phyloP scores from a whole-genome alignment of 768 basidiomycete genomes.

The Termitomyces titanicus region DNA sequence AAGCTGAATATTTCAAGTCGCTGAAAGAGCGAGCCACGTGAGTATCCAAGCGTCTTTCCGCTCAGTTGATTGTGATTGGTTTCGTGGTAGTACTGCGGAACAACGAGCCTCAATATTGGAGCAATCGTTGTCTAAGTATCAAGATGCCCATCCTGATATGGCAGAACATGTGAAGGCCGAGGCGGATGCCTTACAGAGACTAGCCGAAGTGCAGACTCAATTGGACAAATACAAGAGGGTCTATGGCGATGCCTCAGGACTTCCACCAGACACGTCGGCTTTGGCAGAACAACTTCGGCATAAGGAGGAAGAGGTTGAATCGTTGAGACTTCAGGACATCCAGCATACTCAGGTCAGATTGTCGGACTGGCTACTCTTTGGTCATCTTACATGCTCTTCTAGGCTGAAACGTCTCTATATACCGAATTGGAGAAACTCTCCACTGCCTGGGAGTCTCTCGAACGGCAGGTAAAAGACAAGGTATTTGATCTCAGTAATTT shows the following conservation, averaged over 20 bases:
- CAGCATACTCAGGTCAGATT: slow-evolving; percentile 61
- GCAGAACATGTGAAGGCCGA: slow-evolving; percentile 47
- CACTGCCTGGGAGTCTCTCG: slow-evolving; percentile 80
- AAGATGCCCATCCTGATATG: slow-evolving; percentile 51
- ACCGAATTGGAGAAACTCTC: slow-evolving; percentile 84
- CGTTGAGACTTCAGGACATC: slow-evolving; percentile 55
- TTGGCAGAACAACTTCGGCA: slow-evolving; percentile 53
- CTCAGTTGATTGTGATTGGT: slow-evolving; percentile 13
- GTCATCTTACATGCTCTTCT: slow-evolving; percentile 8
- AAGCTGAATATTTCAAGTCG: slow-evolving; percentile 45
- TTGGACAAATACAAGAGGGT: slow-evolving; percentile 60
- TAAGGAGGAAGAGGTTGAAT: slow-evolving; percentile 68
- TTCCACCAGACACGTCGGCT: slow-evolving; percentile 46
- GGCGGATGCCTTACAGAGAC: slow-evolving; percentile 44
- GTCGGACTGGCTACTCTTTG: neutral
- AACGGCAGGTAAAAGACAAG: slow-evolving; percentile 79
- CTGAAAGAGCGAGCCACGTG: slow-evolving; percentile 57
- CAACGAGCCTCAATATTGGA: slow-evolving; percentile 47
- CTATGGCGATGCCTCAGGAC: slow-evolving; percentile 52
- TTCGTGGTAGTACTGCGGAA: slow-evolving; percentile 47
- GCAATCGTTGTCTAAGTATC: slow-evolving; percentile 43
- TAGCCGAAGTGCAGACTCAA: slow-evolving; percentile 41
- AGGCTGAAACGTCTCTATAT: slow-evolving; percentile 78
- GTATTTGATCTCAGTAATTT: slow-evolving; percentile 73
- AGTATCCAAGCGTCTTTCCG: slow-evolving; percentile 19